Percentiles rank a stretch among this genome's conserved stretches.
Conservation (phyloP, 305 asterid genomes). For the Plantago coronopus region DNA sequence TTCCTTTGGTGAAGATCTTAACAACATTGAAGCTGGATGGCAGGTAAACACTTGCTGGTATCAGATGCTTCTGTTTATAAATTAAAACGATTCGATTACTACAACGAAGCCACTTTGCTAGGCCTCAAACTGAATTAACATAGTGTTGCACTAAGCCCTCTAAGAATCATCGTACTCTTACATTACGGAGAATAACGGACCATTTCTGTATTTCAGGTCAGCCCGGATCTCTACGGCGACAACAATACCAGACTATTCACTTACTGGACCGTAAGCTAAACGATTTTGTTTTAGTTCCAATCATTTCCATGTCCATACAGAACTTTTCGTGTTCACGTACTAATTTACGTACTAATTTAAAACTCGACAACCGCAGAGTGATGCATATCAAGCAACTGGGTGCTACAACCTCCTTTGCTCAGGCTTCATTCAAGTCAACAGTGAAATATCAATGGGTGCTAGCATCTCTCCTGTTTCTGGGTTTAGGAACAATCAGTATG, state of each 20-base stretch:
- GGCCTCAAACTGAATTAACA: neutral
- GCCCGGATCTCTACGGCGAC: constrained; percentile 92
- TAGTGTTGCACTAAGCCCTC: neutral
- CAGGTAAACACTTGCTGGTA: constrained; percentile 46
- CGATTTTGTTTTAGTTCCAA: constrained; percentile 7
- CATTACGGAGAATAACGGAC: too few relatives aligned
- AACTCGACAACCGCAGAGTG: constrained; percentile 44
- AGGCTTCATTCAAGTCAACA: constrained; percentile 81
- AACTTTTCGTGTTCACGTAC: neutral
- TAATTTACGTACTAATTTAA: too few relatives aligned
- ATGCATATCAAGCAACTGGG: constrained; percentile 93
- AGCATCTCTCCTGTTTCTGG: constrained; percentile 84
- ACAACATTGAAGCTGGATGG: constrained; percentile 99
- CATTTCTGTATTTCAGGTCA: constrained; percentile 47
- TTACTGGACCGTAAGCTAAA: constrained; percentile 81
- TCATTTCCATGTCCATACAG: neutral
- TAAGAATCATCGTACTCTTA: too few relatives aligned
- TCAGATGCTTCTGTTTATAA: too few relatives aligned
- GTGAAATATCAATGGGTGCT: constrained; percentile 85
- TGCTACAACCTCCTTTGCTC: constrained; percentile 89
- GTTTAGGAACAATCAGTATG: constrained; percentile 59
- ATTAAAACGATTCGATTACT: too few relatives aligned
- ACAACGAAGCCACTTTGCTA: too few relatives aligned
- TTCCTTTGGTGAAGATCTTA: constrained; percentile 93
- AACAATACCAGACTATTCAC: constrained; percentile 89